Evolutionary conservation across 2,329 filamentous ascomycete genomes (phyloP), one percentile per base, ranked within the genome.

Genomic region (Sporothrix schenckii): DNA sequence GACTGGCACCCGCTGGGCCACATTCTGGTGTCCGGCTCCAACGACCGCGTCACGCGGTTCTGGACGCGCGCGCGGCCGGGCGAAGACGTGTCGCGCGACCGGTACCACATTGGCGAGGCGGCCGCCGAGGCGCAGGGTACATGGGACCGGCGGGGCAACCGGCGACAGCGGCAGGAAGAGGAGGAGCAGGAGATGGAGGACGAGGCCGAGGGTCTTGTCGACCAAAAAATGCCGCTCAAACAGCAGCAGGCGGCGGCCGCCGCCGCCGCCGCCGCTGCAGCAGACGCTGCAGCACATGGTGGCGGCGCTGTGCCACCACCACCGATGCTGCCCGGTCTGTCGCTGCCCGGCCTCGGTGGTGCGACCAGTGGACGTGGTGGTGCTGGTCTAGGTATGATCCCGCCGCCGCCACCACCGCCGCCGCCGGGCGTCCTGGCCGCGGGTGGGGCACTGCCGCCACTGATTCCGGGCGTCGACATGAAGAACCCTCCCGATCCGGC

Each of bases 1-100:
- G 94, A 97, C 82, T 99, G 95, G 94, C 95, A 99, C 78, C 95
- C 95, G 0, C 85, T 98, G 0, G 95, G 95, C 39, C 95, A 99
- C 77, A 94, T 99, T 73, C 87, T 99, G 9, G 94, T 94, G 0
- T 97, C 94, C 1, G 95, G 95, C 14, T 97, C 94, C 13, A 98
- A 99, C 79, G 95, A 99, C 79, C 91, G 95, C 53, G 94, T 97
- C 72, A 98, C 95, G 2, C 90, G 95, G 63, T 99, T 99, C 83
- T 99, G 95, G 95, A 93, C 94, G 3, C 90, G 95, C 54, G 88
- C 93, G 19, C 86, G 95, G 63, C 95, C 95, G 1, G 95, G 95
- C 65, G 89, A 91, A 66, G 91, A 91, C 68, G 91, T 91, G 75
- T 87, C 92, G 80, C 93, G 94, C 77, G 95, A 99, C 81, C 88